Base-by-base conservation (phyloP, 148 eudicot genomes). In the Silene uniflora region DNA sequence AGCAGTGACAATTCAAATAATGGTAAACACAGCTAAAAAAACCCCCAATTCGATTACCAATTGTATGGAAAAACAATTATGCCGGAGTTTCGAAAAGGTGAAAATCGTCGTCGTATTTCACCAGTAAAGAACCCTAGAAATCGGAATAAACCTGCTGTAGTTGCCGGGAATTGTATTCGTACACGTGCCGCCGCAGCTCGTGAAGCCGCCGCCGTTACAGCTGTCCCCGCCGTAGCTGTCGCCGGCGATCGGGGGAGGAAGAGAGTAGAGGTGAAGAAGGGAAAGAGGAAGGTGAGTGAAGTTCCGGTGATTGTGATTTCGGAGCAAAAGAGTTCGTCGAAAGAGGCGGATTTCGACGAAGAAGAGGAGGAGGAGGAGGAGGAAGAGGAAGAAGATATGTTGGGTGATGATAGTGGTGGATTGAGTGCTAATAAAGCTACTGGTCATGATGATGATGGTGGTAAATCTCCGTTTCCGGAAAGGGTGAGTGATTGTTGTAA, bases 371-470 rank as follows among this genome's bases (percentile, higher is more conserved):
- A 56, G 47, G 68, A 42, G 66, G 76, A 29, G 8, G 73, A 47
- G 24, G 78, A 72, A 25, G 72, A 75, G 24, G 78, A 62, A 2
- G 78, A 67, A 65, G 81, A 81, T 12, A 85, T 78, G 79, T 83
- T 91, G 90, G 88, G 82, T 16, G 91, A 89, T 54, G 89, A 84
- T 58, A 91, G 90, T 85, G 97, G 93, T 70, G 97, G 97, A 4
- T 79, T 91, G 81, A 91, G 97, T 85, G 93, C 93, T 63, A 88
- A 89, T 80, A 90, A 87, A 71, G 87, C 72, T n/a, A 85, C 91
- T 74, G 90, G 82, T 1, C 82, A 79, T 18, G 87, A 87, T 55
- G 92, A 90, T 69, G 94, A 92, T 73, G 87, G 73, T 14, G 83
- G 59, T 69, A 84, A 81, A 29, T 76, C 89, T 16, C 91, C 97